Conservation (phyloP, 257 asterid genomes). For the Lycium barbarum region DNA sequence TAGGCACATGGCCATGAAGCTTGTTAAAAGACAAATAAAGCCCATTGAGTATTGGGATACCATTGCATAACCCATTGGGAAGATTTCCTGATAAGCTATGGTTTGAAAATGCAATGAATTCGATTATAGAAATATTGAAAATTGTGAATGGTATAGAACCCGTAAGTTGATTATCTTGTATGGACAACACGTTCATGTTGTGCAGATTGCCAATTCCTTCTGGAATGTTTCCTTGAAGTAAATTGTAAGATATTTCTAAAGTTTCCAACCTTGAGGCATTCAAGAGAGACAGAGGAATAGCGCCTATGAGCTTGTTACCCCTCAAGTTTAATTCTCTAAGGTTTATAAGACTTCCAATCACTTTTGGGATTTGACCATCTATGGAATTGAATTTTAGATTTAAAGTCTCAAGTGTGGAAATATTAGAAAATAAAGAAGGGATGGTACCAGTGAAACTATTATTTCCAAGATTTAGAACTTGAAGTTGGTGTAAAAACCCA, state of each 20-base stretch:
- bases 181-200: not conserved
- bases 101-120: too few species aligned
- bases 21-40: not conserved
- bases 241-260: not conserved
- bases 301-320: not conserved
- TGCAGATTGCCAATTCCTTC: conserved; percentile 32
- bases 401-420: conserved; percentile 16
- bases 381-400: conserved; percentile 8
- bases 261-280: not conserved
- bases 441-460: conserved; percentile 31
- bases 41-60: not conserved
- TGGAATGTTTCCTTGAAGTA: conserved; percentile 8
- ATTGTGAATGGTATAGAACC: not conserved
- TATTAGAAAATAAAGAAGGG: conserved; percentile 20
- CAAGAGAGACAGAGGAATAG: not conserved
- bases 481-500: conserved; percentile 31
- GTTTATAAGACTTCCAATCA: not conserved
- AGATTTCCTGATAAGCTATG: too few species aligned
- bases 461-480: conserved; percentile 32
- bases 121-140: not conserved
- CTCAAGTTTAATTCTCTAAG: not conserved
- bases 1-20: not conserved
- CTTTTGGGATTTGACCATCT: conserved; percentile 31
- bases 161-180: conserved; percentile 28
- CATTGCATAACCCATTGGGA: not conserved